A percentile compares a stretch with the other conserved stretches of the same genome.
Evolutionary conservation across 2,329 filamentous ascomycete genomes (phyloP).

Genomic region (Fusarium sp.): DNA sequence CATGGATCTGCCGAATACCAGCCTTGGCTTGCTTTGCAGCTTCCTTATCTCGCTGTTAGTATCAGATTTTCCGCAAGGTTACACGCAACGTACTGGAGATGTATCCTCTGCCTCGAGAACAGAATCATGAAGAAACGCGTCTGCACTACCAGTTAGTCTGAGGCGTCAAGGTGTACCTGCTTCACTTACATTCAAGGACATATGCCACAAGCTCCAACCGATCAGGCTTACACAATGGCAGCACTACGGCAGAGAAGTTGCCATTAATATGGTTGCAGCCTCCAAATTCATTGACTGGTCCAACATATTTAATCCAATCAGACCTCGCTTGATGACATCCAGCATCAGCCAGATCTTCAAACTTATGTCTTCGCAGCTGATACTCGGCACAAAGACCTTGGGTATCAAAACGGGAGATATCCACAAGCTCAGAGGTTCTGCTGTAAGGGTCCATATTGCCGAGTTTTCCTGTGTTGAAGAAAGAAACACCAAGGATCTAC

Average conservation of each 20-base stretch:
- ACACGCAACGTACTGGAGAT: not conserved
- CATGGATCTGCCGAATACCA: not conserved
- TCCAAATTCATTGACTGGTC: not conserved
- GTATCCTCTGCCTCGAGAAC: not conserved
- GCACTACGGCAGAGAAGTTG: not conserved
- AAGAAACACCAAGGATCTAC: too few relatives aligned
- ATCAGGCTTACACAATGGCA: not conserved
- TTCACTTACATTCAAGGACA: not conserved
- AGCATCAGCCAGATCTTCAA: not conserved
- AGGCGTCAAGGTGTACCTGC: too few relatives aligned
- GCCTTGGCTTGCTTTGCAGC: not conserved
- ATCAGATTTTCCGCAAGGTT: fast-evolving
- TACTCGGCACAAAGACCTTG: not conserved
- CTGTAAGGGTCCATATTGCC: not conserved
- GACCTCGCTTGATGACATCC: not conserved
- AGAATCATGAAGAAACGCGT: not conserved
- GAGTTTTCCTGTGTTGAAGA: fast-evolving
- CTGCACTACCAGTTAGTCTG: too few relatives aligned
- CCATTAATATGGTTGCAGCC: not conserved
- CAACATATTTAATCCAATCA: not conserved
- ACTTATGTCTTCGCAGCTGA: not conserved
- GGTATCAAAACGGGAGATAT: not conserved
- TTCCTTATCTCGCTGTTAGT: not conserved
- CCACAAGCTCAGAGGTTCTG: not conserved
- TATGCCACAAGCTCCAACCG: not conserved